Evolutionary conservation across 441 rosid species (phyloP).

Genomic region (Omphalea diandra): DNA sequence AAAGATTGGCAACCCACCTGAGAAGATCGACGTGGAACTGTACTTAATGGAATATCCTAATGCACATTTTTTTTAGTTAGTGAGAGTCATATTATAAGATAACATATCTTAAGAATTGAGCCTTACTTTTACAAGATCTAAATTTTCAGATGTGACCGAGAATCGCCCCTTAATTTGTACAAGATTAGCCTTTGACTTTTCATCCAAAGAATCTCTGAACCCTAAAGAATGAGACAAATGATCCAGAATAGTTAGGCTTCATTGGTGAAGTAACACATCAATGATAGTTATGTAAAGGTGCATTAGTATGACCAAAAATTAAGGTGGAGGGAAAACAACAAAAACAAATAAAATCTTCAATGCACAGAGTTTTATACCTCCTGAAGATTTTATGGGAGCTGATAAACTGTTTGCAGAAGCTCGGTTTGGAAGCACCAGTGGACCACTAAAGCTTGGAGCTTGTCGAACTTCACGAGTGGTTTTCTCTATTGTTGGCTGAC

Average conservation of each 20-base stretch:
- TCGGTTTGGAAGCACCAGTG: conserved; percentile 86
- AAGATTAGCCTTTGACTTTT: conserved; percentile 81
- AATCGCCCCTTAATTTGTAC: conserved; percentile 97
- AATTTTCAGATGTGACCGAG: conserved; percentile 96
- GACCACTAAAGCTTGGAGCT: conserved; percentile 96
- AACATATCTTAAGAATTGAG: conserved; percentile 26
- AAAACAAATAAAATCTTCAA: conserved; percentile 15
- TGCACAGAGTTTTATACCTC: conserved; percentile 49
- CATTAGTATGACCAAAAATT: not conserved
- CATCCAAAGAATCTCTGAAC: conserved; percentile 90
- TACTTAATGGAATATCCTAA: conserved; percentile 83
- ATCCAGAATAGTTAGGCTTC: no score
- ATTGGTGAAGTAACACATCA: not conserved
- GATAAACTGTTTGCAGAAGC: conserved; percentile 99
- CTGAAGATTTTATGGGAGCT: conserved; percentile 95
- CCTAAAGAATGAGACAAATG: conserved; percentile 47
- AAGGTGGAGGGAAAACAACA: not conserved
- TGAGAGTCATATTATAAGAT: conserved; percentile 24
- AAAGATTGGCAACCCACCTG: conserved; percentile 61
- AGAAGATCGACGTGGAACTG: conserved; percentile 75
- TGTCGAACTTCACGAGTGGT: conserved; percentile 49
- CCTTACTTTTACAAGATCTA: conserved; percentile 88
- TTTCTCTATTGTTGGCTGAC: conserved; percentile 45
- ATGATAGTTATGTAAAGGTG: not conserved
- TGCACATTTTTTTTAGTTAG: conserved; percentile 53